These are phyloP conservation scores for Carex pumila DNA, from an alignment of 176 grass and related monocot species.

Conservation along the genomic window DNA sequence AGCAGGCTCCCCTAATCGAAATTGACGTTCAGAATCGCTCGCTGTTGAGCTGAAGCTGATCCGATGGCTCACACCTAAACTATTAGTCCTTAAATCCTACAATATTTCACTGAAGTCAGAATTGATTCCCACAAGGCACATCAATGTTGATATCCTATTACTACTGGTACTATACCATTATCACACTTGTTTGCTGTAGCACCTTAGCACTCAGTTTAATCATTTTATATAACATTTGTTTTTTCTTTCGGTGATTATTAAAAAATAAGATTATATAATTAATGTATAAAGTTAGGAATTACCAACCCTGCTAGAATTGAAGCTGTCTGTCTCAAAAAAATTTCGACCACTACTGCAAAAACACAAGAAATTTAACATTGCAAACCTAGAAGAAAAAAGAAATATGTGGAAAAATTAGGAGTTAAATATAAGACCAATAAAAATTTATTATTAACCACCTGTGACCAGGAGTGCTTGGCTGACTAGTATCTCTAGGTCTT, in stretches of 20 bases:
- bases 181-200: not conserved
- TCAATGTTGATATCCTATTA: constrained; percentile 10
- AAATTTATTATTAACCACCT: constrained; percentile 37
- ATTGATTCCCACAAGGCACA: not conserved
- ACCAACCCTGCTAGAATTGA: constrained; percentile 60
- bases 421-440: not conserved
- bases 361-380: constrained; percentile 2
- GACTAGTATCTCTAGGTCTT: constrained; percentile 44
- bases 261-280: not conserved
- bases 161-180: not conserved
- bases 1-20: constrained; percentile 54
- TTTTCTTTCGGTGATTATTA: not conserved
- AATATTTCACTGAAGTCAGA: constrained; percentile 2
- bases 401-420: not conserved
- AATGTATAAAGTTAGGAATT: not conserved
- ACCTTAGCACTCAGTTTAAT: not conserved
- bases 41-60: constrained; percentile 54
- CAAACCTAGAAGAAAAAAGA: not conserved
- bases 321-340: constrained; percentile 61
- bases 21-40: constrained; percentile 53
- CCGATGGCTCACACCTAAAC: constrained; percentile 30
- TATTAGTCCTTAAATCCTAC: constrained; percentile 70
- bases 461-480: constrained; percentile 72
- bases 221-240: not conserved
- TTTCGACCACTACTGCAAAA: constrained; percentile 27